A percentile compares a stretch with the other conserved stretches of the same genome.
Conservation (phyloP, 2,329 filamentous ascomycete genomes). For the Hymenoscyphus salicellus region DNA sequence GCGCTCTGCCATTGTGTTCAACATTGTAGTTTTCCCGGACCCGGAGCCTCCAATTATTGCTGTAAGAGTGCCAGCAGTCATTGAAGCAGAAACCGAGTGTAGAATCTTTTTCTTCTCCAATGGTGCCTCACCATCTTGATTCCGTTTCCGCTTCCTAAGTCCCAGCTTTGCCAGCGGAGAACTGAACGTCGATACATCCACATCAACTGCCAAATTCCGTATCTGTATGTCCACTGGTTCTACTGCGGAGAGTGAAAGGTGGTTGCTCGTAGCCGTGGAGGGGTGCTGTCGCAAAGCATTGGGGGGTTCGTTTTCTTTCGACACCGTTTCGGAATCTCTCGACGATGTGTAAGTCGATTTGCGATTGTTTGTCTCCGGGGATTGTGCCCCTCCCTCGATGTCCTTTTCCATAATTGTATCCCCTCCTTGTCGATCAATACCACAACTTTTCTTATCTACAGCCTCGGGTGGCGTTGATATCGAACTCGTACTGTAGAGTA, state of each 20-base stretch:
- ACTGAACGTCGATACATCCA: slow-evolving; percentile 57
- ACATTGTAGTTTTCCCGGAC: slow-evolving; percentile 67
- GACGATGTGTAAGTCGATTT: neutral
- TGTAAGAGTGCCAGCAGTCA: slow-evolving; percentile 65
- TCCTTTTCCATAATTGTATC: neutral
- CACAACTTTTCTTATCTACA: neutral
- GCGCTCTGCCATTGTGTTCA: slow-evolving; percentile 70
- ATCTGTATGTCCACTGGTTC: slow-evolving; percentile 53
- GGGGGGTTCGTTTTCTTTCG: neutral
- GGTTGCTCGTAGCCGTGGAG: slow-evolving; percentile 27
- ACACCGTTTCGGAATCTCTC: slow-evolving; percentile 5
- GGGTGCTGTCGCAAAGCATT: slow-evolving; percentile 13
- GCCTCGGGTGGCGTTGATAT: slow-evolving; percentile 2
- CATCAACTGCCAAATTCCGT: slow-evolving; percentile 52
- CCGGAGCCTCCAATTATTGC: slow-evolving; percentile 75
- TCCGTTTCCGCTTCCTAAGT: slow-evolving; percentile 28
- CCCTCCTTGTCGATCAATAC: neutral
- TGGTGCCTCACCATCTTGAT: slow-evolving; percentile 35
- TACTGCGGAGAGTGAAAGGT: slow-evolving; percentile 46
- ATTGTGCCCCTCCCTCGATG: neutral
- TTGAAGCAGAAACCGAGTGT: slow-evolving; percentile 59
- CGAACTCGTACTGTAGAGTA: neutral
- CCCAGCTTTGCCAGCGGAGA: slow-evolving; percentile 42
- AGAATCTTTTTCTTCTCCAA: slow-evolving; percentile 52
- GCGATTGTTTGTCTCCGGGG: neutral